phyloP scores from a whole-genome alignment of 73 alveolate genomes.

The Paramecium caudatum region DNA sequence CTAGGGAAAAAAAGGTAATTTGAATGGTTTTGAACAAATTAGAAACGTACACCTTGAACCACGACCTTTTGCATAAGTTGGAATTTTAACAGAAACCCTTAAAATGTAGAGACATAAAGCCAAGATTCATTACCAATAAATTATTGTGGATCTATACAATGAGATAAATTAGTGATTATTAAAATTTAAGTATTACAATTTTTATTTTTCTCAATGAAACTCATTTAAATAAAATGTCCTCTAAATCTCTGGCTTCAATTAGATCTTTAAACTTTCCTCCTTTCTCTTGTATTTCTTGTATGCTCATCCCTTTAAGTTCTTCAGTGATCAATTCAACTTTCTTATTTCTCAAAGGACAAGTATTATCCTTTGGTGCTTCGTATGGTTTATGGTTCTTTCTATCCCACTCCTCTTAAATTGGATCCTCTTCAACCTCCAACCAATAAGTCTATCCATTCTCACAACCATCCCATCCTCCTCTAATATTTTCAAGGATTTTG shows the following conservation, averaged over 20 bases:
- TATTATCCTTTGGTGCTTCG: conserved; percentile 47
- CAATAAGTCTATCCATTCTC: conserved; percentile 64
- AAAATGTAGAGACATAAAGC: conserved; percentile 91
- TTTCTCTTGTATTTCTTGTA: conserved; percentile 64
- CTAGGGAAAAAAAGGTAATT: conserved; percentile 79
- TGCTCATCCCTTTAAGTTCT: conserved; percentile 74
- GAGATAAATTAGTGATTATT: too few species aligned
- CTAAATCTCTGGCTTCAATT: conserved; percentile 78
- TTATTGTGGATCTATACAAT: too few species aligned
- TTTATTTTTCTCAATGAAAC: too few species aligned
- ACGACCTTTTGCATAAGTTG: conserved; percentile 81
- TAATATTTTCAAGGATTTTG: not conserved
- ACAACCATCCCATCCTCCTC: conserved; percentile 55
- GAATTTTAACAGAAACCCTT: conserved; percentile 89
- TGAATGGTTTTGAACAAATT: conserved; percentile 88
- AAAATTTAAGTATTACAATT: too few species aligned
- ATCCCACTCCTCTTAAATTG: conserved; percentile 57
- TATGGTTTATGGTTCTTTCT: conserved; percentile 63
- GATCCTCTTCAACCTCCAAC: conserved; percentile 73
- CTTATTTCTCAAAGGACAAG: conserved; percentile 41
- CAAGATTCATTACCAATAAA: too few species aligned
- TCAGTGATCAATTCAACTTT: conserved; percentile 64
- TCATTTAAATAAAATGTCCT: conserved; percentile 76
- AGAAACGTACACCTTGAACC: conserved; percentile 85
- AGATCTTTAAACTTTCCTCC: conserved; percentile 77